These are phyloP conservation scores for Dactylonectria macrodidyma DNA, from an alignment of 2,329 filamentous ascomycete genomes.

Conservation along the genomic window DNA sequence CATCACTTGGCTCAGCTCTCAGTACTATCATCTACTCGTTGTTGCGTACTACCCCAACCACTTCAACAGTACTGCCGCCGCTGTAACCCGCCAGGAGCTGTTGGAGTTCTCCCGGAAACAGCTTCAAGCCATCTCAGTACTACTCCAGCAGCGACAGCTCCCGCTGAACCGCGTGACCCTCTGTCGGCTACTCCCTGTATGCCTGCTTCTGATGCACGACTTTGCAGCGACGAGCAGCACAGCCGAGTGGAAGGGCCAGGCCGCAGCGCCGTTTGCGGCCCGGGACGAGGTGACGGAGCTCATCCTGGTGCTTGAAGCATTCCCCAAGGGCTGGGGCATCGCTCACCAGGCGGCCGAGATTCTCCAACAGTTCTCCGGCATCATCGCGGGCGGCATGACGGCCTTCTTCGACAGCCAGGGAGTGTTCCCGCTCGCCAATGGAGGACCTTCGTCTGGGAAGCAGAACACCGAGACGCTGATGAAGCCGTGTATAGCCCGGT, in stretches of 20 bases:
- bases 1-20: conserved; percentile 59
- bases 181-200: conserved; percentile 56
- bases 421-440: conserved; percentile 28
- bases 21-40: conserved; percentile 62
- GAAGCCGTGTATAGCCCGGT: conserved; percentile 39
- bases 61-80: conserved; percentile 54
- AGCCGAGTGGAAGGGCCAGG: conserved; percentile 34
- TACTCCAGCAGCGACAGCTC: conserved; percentile 60
- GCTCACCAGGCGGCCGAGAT: conserved; percentile 55
- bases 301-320: conserved; percentile 55
- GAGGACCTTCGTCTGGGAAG: conserved; percentile 21
- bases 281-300: conserved; percentile 55
- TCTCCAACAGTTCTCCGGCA: conserved; percentile 49
- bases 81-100: conserved; percentile 52
- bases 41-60: conserved; percentile 60
- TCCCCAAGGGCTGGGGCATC: conserved; percentile 53
- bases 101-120: conserved; percentile 59
- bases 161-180: conserved; percentile 61
- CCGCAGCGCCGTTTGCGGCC: conserved; percentile 45
- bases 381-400: conserved; percentile 38
- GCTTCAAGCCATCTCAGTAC: conserved; percentile 57
- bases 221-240: conserved; percentile 36
- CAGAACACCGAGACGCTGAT: conserved; percentile 38
- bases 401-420: conserved; percentile 37
- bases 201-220: conserved; percentile 55